phyloP scores from a whole-genome alignment of 2,329 filamentous ascomycete genomes.

The Pseudogymnoascus sp. region DNA sequence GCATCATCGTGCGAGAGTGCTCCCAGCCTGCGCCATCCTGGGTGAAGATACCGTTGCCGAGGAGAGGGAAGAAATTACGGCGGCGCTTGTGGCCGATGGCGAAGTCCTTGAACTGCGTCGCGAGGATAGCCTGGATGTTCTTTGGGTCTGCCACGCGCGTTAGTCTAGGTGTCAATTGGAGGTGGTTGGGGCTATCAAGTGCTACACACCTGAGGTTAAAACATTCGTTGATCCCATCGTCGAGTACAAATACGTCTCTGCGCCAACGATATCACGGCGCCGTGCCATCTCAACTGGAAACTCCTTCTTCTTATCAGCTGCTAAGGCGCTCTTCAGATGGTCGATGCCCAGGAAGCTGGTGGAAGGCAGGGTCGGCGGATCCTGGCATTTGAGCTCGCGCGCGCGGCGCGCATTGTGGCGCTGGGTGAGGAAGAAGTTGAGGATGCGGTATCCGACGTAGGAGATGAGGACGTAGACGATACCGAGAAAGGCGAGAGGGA shows the following conservation, averaged over 20 bases:
- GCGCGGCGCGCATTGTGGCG: constrained; percentile 19
- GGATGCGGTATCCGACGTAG: constrained; percentile 18
- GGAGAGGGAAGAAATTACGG: constrained; percentile 39
- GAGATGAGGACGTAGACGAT: constrained; percentile 12
- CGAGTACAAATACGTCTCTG: constrained; percentile 22
- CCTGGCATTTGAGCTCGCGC: constrained; percentile 23
- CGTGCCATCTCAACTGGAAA: constrained; percentile 27
- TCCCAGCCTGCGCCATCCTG: constrained; percentile 27
- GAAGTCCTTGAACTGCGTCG: constrained; percentile 45
- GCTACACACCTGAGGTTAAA: constrained; percentile 16
- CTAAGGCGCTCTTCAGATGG: constrained; percentile 20
- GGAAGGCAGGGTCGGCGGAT: constrained; percentile 20
- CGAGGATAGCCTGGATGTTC: constrained; percentile 49
- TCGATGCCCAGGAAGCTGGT: constrained; percentile 24
- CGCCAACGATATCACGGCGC: constrained; percentile 28
- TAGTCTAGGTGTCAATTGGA: constrained; percentile 34
- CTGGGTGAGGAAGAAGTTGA: constrained; percentile 15
- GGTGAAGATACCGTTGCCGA: constrained; percentile 28
- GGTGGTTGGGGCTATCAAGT: constrained; percentile 26
- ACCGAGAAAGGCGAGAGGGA: constrained; percentile 5
- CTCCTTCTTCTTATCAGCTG: constrained; percentile 18
- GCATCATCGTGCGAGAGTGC: constrained; percentile 37
- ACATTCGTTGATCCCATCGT: constrained; percentile 18
- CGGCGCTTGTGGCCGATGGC: constrained; percentile 44
- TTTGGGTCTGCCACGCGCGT: constrained; percentile 24